Percentiles rank a stretch among this genome's conserved stretches.
These are phyloP conservation scores for Monilinia laxa DNA, from an alignment of 2,329 filamentous ascomycete species.

Conservation along the genomic window DNA sequence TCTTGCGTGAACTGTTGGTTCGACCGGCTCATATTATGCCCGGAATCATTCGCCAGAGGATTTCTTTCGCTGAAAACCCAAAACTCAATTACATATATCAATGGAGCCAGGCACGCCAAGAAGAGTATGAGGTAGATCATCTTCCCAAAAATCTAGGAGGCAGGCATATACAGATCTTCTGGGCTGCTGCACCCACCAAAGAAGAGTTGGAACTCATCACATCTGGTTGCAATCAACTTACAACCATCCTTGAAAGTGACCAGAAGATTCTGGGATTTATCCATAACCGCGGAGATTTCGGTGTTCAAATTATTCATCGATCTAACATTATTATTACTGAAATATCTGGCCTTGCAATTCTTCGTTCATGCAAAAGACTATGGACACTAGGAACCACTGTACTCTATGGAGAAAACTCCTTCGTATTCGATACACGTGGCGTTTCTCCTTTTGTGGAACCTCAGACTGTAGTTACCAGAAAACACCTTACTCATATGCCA, in stretches of 20 bases:
- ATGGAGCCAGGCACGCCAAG: constrained; percentile 7
- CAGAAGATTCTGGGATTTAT: background rate
- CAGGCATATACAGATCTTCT: background rate
- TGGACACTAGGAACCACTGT: background rate
- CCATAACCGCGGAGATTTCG: background rate
- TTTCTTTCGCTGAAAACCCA: background rate
- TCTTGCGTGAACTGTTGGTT: background rate
- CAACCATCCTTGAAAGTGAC: background rate
- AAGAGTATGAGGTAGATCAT: background rate
- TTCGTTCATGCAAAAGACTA: background rate
- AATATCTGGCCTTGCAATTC: background rate
- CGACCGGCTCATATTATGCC: background rate
- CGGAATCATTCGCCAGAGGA: background rate
- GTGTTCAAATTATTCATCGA: background rate
- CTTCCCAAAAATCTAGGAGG: background rate
- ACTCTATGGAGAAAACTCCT: constrained; percentile 3
- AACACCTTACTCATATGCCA: background rate
- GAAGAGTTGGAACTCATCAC: background rate
- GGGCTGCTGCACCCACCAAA: background rate
- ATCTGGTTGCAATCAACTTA: background rate
- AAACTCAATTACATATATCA: background rate
- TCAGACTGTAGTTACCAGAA: background rate
- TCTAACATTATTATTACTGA: background rate
- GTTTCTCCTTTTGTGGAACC: background rate
- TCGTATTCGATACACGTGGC: background rate